Base-by-base conservation (phyloP, 148 eudicot species). In the Vaccinium myrtillus region DNA sequence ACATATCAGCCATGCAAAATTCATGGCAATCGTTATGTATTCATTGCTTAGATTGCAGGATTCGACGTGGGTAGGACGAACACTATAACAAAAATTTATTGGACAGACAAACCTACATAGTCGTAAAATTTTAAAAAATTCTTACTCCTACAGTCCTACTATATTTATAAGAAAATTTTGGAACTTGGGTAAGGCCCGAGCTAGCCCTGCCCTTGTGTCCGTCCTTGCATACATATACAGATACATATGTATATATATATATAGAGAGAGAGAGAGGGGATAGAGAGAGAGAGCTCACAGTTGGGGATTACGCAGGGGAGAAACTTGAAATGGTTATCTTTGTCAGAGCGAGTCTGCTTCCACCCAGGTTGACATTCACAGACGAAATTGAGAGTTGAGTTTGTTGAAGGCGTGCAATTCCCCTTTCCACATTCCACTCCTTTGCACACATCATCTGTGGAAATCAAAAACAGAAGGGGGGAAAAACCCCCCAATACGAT, bases 231-330 rank as follows among this genome's bases (percentile, higher is more conserved):
- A 43, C 46, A 43, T 43, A 43, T 39, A 39, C 43, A 39, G 43
- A 3, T 39, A 39, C 43, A 39, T 39, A 39, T 39, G 43, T 39
- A 4, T 39, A 39, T 39, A 59, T 5, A 32, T 48, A 23, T 18
- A 49, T 16, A 77, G 61, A 81, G 32, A 51, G 75, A 77, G 69
- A 75, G 55, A 81, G 39, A 82, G 23, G 71, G 58, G 77, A 79
- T 56, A 84, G 78, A 83, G 81, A 86, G 75, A 87, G 70, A 55
- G 56, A 78, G 78, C 93, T 90, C 9, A 95, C 98, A 94, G 67
- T 95, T 93, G 69, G 98, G 98, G n/a, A 94, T 87, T 7, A 94
- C 92, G 84, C 98, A 94, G 70, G 98, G 98, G 25, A 95, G 92
- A 78, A 93, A 92, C 51, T 82, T 83, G 63, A 89, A 82, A 65